Percentiles rank a stretch among this genome's conserved stretches.
These are phyloP conservation scores for Stemphylium beticola DNA, from an alignment of 2,329 filamentous ascomycete genomes.

Conservation along the genomic window DNA sequence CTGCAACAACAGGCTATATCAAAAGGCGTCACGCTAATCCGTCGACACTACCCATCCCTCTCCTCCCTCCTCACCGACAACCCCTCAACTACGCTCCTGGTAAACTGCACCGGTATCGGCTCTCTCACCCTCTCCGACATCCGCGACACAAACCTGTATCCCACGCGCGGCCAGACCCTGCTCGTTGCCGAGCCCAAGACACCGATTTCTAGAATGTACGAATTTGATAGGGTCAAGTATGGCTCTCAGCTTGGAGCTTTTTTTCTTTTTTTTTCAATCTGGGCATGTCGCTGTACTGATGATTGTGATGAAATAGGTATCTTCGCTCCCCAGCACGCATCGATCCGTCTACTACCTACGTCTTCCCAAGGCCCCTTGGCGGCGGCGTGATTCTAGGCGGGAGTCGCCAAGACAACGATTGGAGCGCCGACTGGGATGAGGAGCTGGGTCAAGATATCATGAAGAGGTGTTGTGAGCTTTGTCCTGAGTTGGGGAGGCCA, in stretches of 20 bases:
- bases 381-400: conserved; percentile 87
- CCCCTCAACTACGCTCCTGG: conserved; percentile 69
- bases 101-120: conserved; percentile 86
- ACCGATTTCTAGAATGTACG: conserved; percentile 50
- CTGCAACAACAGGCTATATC: conserved; percentile 70
- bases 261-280: not conserved
- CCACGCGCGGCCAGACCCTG: conserved; percentile 80
- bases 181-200: conserved; percentile 64
- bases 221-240: conserved; percentile 23
- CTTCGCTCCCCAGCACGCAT: conserved; percentile 52
- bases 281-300: not conserved
- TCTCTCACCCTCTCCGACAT: conserved; percentile 83
- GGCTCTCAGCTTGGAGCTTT: not conserved
- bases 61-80: conserved; percentile 68
- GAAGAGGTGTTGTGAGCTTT: conserved; percentile 70
- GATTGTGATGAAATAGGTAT: conserved; percentile 21
- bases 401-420: conserved; percentile 78
- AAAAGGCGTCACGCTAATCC: conserved; percentile 66
- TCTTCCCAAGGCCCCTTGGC: conserved; percentile 57
- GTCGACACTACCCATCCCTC: conserved; percentile 65
- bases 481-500: conserved; percentile 70
- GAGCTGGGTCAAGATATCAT: conserved; percentile 83
- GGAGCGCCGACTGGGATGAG: conserved; percentile 79
- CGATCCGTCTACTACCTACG: conserved; percentile 52
- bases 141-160: conserved; percentile 72